Percentiles rank a stretch among this genome's conserved stretches.
Evolutionary conservation across 2,329 filamentous ascomycete genomes (phyloP).

Genomic region (Lecanicillium sp.): DNA sequence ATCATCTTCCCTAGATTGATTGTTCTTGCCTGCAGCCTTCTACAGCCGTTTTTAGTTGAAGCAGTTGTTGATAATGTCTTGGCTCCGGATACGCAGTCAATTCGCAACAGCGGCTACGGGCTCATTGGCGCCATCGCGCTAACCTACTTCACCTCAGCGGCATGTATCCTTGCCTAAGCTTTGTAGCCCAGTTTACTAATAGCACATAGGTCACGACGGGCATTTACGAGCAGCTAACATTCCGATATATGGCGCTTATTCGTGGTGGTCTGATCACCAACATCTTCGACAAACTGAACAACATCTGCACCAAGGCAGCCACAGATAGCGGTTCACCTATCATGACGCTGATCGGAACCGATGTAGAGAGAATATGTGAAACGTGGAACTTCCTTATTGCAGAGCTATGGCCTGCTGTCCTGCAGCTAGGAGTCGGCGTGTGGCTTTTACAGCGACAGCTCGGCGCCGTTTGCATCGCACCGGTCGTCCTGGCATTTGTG

Average conservation of each 20-base stretch:
- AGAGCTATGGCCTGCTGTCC: constrained; percentile 4
- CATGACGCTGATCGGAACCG: constrained; percentile 7
- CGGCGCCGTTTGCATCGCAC: constrained; percentile 10
- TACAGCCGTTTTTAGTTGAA: constrained; percentile 3
- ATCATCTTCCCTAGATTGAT: constrained; percentile 1
- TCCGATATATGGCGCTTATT: constrained; percentile 5
- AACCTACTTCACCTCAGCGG: background rate
- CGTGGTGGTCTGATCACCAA: constrained; percentile 5
- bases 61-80: constrained; percentile 4
- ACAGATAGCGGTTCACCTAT: constrained; percentile 1
- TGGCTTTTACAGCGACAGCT: constrained; percentile 10
- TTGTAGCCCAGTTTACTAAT: background rate
- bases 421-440: constrained; percentile 8
- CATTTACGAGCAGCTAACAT: constrained; percentile 6
- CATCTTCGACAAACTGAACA: constrained; percentile 4
- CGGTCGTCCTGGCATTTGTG: constrained; percentile 7
- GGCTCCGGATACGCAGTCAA: background rate
- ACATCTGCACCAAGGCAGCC: background rate
- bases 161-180: background rate
- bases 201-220: constrained; percentile 3
- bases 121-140: constrained; percentile 6
- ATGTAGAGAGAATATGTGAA: constrained; percentile 6
- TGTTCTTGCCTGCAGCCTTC: constrained; percentile 1
- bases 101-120: constrained; percentile 4
- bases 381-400: constrained; percentile 4